Conservation (phyloP, 495 filamentous ascomycete species). For the Bacidia gigantensis region DNA sequence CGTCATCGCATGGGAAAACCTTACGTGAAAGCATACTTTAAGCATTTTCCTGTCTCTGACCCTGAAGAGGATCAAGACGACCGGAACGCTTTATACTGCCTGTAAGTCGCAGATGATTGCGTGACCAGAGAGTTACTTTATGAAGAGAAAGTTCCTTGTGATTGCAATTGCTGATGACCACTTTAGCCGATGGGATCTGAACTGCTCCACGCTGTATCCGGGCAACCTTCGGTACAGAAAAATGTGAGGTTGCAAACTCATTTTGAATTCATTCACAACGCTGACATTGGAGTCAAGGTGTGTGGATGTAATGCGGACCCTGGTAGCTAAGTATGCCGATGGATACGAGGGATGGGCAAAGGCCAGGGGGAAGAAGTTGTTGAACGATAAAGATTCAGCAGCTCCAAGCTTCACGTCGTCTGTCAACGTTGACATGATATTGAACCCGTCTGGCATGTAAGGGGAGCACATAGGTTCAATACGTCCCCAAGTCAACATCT, state of each 20-base stretch:
- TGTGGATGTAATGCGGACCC: constrained; percentile 8
- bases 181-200: constrained; percentile 11
- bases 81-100: constrained; percentile 20
- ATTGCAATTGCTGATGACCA: neutral
- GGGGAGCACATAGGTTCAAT: neutral
- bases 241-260: constrained; percentile 1
- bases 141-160: neutral
- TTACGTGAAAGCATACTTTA: constrained; percentile 20
- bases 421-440: neutral
- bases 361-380: neutral
- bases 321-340: constrained; percentile 10
- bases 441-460: neutral
- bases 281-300: neutral
- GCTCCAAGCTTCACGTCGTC: neutral
- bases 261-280: neutral
- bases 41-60: constrained; percentile 19
- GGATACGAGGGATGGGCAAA: constrained; percentile 18
- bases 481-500: neutral
- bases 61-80: constrained; percentile 22
- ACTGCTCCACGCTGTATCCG: constrained; percentile 10
- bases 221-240: constrained; percentile 16
- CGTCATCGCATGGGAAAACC: constrained; percentile 18
- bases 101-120: constrained; percentile 16
- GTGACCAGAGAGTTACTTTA: neutral
- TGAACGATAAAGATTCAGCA: neutral